Conservation (phyloP, 192 early-diverging fungal genomes). For the Dispira simplex region DNA sequence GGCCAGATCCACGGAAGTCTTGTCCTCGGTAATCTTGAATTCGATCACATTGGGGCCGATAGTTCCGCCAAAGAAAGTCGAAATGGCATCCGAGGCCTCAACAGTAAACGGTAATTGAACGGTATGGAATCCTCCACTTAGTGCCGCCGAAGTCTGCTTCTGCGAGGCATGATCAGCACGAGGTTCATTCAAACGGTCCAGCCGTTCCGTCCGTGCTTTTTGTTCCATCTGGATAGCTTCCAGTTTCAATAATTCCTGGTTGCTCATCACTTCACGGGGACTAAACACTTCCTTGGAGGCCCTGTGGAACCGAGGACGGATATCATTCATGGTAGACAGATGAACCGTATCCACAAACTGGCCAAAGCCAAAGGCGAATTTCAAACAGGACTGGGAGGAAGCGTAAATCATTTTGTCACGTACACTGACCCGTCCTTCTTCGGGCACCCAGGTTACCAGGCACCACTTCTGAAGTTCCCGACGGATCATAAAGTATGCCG, state of each 20-base stretch:
- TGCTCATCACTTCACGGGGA: slow-evolving; percentile 28
- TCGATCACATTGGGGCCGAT: not conserved
- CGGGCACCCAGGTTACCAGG: slow-evolving; percentile 31
- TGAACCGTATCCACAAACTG: slow-evolving; percentile 20
- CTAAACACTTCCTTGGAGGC: slow-evolving; percentile 11
- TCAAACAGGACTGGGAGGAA: slow-evolving; percentile 25
- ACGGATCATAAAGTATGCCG: slow-evolving; percentile 25
- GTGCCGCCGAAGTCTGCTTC: slow-evolving; percentile 26
- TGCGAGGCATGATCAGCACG: slow-evolving; percentile 20
- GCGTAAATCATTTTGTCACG: slow-evolving; percentile 32
- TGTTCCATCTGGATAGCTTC: slow-evolving; percentile 26
- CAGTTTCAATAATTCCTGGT: slow-evolving; percentile 25
- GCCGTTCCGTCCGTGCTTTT: slow-evolving; percentile 27
- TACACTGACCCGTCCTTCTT: slow-evolving; percentile 23
- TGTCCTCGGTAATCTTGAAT: slow-evolving; percentile 9
- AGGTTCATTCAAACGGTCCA: slow-evolving; percentile 18
- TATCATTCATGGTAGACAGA: slow-evolving; percentile 24
- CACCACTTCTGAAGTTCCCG: slow-evolving; percentile 21
- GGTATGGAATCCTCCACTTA: slow-evolving; percentile 28
- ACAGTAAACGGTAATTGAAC: slow-evolving; percentile 20
- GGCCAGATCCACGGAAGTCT: not conserved
- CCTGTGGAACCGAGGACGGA: slow-evolving; percentile 7
- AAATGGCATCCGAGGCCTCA: not conserved
- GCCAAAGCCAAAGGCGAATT: slow-evolving; percentile 21
- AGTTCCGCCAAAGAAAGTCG: not conserved